Evolutionary conservation across 176 grass and related monocot genomes (phyloP), one percentile per base, ranked within the genome.

Genomic region (Metroxylon sagu): DNA sequence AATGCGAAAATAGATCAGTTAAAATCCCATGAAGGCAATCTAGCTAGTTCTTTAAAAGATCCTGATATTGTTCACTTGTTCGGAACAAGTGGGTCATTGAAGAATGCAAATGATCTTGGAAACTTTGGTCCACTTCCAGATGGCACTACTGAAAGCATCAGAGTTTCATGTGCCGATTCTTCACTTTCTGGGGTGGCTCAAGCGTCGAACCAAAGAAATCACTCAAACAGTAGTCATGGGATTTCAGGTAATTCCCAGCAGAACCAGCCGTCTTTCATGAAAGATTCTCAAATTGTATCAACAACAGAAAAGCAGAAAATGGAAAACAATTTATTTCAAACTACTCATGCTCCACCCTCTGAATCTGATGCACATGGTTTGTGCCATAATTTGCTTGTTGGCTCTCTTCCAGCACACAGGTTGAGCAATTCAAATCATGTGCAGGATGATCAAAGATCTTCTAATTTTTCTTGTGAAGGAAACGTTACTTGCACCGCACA

Each of bases 251-350:
- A 50, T 71, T 49, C 78, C 52, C 69, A 50, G 61, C 79, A 76
- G 18, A 75, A 82, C 29, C 71, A 79, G 28, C 49, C 39, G 19
- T 65, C 63, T 52, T 19, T 60, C 14, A 66, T 21, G 50, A 66
- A 67, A 51, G 68, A 62, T 79, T 25, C 71, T 70, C 75, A 73
- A 35, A 50, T 67, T 66, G 67, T 63, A 62, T 72, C 71, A 76
- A 59, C 52, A 53, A 5, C 49, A 26, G 60, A 39, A 66, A 75
- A 75, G 64, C 54, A 57, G 71, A 53, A 64, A 58, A 78, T 4
- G 19, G 65, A 80, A 66, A 80, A 62, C 66, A 54, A 43, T 29
- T 48, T 59, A 52, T 71, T 77, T 71, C 64, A 64, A 74, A 54
- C 35, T 63, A 50, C 69, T 76, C 29, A 27, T 19, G 67, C 21